Evolutionary conservation across 306 rosid genomes (phyloP).

Genomic region (Trifolium dubium): DNA sequence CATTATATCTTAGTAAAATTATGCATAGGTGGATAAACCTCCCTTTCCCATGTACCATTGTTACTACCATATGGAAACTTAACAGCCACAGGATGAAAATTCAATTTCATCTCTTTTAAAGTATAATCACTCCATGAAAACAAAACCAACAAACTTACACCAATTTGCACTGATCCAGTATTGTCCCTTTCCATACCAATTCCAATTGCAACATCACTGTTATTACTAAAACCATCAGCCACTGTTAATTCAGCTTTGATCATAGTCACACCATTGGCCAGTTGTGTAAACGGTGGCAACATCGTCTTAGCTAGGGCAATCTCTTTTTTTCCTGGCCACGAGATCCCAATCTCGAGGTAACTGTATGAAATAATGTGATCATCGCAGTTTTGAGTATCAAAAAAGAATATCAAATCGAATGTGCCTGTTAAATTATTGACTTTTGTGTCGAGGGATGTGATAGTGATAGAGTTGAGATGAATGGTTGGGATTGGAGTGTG

Average conservation of each 20-base stretch:
- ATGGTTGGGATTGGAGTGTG: too few relatives aligned
- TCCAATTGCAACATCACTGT: not conserved
- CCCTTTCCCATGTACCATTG: not conserved
- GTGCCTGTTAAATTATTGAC: not conserved
- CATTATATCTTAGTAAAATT: too few relatives aligned
- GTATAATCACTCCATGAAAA: too few relatives aligned
- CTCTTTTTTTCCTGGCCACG: not conserved
- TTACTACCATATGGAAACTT: not conserved
- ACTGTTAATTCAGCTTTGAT: not conserved
- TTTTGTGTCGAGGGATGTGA: not conserved
- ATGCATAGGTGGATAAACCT: too few relatives aligned
- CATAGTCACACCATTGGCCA: not conserved
- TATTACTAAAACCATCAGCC: not conserved
- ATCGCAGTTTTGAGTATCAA: not conserved
- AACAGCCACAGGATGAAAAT: not conserved
- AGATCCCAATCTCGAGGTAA: not conserved
- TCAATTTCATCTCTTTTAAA: not conserved
- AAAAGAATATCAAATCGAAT: not conserved
- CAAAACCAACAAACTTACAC: not conserved
- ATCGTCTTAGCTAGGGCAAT: not conserved
- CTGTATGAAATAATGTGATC: not conserved
- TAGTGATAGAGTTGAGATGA: not conserved
- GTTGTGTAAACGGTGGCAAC: not conserved
- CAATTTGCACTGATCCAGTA: not conserved
- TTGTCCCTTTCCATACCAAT: not conserved